Evolutionary conservation across 2,329 filamentous ascomycete genomes (phyloP).

Genomic region (Colletotrichum graminicola): DNA sequence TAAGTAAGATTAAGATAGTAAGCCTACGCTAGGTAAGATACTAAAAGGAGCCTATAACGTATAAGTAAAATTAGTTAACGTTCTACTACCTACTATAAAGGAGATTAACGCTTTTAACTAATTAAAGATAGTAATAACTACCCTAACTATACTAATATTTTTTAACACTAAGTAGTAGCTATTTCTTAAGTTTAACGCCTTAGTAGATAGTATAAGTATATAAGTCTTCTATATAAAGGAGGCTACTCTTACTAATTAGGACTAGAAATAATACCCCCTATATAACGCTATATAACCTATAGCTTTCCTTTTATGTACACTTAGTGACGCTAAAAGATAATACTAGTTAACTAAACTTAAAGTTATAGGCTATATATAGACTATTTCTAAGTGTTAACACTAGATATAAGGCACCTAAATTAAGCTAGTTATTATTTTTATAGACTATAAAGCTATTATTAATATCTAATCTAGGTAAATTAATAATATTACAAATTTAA

Average conservation of each 20-base stretch:
- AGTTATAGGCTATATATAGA: not conserved
- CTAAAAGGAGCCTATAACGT: not conserved
- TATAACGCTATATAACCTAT: not conserved
- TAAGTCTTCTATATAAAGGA: not conserved
- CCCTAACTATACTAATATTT: not conserved
- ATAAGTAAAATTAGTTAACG: not conserved
- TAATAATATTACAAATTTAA: not conserved
- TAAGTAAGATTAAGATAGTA: not conserved
- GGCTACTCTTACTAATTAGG: accelerated
- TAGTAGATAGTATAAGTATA: not conserved
- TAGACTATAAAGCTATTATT: not conserved
- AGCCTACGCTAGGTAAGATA: not conserved
- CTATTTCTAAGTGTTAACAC: not conserved
- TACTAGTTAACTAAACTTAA: not conserved
- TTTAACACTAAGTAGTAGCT: not conserved
- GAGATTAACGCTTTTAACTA: not conserved
- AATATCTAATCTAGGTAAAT: not conserved
- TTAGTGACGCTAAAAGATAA: not conserved
- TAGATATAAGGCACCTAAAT: not conserved
- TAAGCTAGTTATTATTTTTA: not conserved
- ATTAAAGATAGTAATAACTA: not conserved
- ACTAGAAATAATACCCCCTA: not conserved
- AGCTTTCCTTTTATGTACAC: not conserved
- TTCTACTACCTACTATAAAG: not conserved
- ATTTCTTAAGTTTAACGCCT: not conserved